Evolutionary conservation across 2,329 filamentous ascomycete species (phyloP).

Genomic region (Fusarium dlaminii): DNA sequence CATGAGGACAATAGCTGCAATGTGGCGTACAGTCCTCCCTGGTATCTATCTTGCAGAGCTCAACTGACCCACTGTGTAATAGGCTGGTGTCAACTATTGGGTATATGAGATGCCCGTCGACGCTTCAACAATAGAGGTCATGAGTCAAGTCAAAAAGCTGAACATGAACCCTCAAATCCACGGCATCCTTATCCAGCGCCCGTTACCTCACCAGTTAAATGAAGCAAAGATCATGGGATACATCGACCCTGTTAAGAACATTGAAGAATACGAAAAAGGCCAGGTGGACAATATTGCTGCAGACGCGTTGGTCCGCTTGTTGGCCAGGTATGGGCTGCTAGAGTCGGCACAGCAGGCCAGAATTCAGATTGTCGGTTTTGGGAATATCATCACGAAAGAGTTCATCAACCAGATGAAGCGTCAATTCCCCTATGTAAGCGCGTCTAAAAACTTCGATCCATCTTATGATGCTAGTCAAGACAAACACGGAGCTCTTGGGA

Average conservation of each 20-base stretch:
- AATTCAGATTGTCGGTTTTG: not conserved
- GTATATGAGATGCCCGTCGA: not conserved
- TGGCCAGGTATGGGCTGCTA: not conserved
- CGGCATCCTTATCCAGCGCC: not conserved
- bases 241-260: not conserved
- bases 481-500: rapidly evolving
- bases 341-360: not conserved
- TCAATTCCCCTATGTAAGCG: not conserved
- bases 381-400: not conserved
- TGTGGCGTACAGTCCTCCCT: not conserved
- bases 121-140: not conserved
- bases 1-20: not conserved
- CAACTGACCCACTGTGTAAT: rapidly evolving
- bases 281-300: not conserved
- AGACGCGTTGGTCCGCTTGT: not conserved
- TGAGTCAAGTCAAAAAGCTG: not conserved
- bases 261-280: not conserved
- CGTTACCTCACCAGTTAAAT: not conserved
- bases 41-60: rapidly evolving
- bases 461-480: rapidly evolving
- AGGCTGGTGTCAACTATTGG: not conserved
- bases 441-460: not conserved
- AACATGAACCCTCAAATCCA: not conserved
- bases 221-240: not conserved
- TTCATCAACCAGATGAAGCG: not conserved